Evolutionary conservation across 176 grass and related monocot genomes (phyloP).

Genomic region (Carex kokanica): DNA sequence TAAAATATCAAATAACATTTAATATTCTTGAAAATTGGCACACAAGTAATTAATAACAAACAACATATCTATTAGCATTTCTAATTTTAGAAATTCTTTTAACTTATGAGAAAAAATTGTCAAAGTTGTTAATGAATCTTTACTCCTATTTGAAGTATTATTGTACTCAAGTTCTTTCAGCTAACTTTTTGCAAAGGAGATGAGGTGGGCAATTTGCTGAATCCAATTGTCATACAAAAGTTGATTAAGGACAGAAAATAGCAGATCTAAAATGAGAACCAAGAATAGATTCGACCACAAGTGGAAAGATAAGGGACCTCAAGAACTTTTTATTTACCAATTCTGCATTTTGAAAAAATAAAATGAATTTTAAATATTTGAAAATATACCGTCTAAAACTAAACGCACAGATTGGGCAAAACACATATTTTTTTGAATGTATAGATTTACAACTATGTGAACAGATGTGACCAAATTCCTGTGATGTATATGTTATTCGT

Average conservation of each 20-base stretch:
- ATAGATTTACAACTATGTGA: no score
- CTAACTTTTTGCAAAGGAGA: background rate
- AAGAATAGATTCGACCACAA: slow-evolving; percentile 4
- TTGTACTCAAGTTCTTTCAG: background rate
- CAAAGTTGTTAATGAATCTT: no score
- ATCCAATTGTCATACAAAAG: background rate
- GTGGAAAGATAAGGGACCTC: background rate
- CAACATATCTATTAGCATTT: background rate
- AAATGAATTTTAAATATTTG: background rate
- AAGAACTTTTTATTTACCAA: background rate
- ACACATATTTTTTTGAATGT: no score
- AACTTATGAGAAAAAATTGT: background rate
- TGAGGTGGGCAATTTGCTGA: background rate
- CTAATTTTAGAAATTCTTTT: background rate
- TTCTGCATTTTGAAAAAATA: background rate
- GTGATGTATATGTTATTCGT: no score
- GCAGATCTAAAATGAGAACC: background rate
- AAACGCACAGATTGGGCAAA: background rate
- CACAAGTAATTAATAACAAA: background rate
- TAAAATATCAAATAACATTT: background rate
- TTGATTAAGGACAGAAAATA: background rate
- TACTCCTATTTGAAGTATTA: background rate
- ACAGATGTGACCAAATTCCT: no score
- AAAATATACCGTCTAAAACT: background rate
- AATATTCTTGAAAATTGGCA: background rate